phyloP scores from a whole-genome alignment of 352 stramenopile genomes.

The Thalassiosira sp. region DNA sequence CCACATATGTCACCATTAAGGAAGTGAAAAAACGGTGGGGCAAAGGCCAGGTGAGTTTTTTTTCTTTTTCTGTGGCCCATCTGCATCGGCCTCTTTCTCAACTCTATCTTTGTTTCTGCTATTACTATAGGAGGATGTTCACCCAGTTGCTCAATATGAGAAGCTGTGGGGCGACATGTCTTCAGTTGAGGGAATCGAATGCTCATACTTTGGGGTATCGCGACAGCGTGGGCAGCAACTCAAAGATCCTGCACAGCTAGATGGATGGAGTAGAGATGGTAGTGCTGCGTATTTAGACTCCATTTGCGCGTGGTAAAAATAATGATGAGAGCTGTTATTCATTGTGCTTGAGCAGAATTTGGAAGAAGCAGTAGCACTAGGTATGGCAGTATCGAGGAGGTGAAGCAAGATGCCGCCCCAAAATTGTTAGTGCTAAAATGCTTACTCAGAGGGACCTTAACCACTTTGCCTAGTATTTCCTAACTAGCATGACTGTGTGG shows the following conservation, averaged over 20 bases:
- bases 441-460: no score
- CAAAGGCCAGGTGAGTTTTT: slow-evolving; percentile 33
- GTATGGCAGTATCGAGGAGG: no score
- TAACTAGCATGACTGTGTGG: no score
- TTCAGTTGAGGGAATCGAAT: slow-evolving; percentile 56
- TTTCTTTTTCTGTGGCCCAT: neutral
- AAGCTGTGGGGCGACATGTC: slow-evolving; percentile 69
- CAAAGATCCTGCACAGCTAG: slow-evolving; percentile 62
- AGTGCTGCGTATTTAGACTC: slow-evolving; percentile 57
- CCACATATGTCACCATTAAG: slow-evolving; percentile 70
- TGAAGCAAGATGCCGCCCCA: no score
- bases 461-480: no score
- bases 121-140: slow-evolving; percentile 30
- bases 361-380: no score
- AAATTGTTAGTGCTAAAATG: no score
- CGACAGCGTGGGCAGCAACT: slow-evolving; percentile 57
- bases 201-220: slow-evolving; percentile 65
- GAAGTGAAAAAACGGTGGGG: slow-evolving; percentile 71
- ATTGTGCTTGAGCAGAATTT: no score
- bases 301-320: slow-evolving; percentile 47
- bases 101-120: neutral
- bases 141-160: slow-evolving; percentile 68
- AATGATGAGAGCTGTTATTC: neutral
- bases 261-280: slow-evolving; percentile 70
- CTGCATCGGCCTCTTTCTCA: neutral